Base-by-base conservation (phyloP, 306 rosid species). In the Albizia julibrissin region DNA sequence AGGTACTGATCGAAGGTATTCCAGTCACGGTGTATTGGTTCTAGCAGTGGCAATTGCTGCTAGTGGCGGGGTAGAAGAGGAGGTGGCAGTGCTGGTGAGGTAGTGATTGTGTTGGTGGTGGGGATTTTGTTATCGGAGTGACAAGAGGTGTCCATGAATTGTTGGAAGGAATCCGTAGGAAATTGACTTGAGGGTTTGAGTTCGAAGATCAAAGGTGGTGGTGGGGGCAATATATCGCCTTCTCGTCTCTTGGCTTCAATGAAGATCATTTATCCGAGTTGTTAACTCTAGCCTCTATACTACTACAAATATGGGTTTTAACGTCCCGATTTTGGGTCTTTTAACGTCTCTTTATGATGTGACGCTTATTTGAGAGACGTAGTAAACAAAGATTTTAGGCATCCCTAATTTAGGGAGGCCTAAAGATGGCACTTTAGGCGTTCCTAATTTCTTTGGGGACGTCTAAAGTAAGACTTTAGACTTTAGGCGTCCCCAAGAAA, bases 11-110 rank as follows among this genome's bases (percentile, higher is more conserved):
- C 95, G 83, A 96, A 96, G 78, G 99, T 93, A 89, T 96, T 93
- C 99, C 98, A 96, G 88, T 96, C 98, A 6, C 98, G 87, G 68
- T 97, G 92, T 82, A 93, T 96, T 52, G 93, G 99, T 96, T 96
- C 85, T 96, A 98, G 29, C 93, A 96, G 49, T 98, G 97, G 88
- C 97, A 91, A 64, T 89, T 91, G 39, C 82, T 84, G 19, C 9
- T 74, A 68, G 31, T 22, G 74, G 46, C 31, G 16, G 68, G n/a
- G 62, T 67, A 79, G 61, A 77, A 54, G 43, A 89, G 92, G 52
- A 94, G 91, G 88, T 94, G 88, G 9, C 16, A 50, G 27, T 78
- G 77, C 11, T 34, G 73, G n/a, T 33, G 39, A 0, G 27, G 64
- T 29, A 2, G 61, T 39, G 76, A 7, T 31, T 3, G 34, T 40